Evolutionary conservation across 768 basidiomycete genomes (phyloP).

Genomic region (Mycena capillaripes): DNA sequence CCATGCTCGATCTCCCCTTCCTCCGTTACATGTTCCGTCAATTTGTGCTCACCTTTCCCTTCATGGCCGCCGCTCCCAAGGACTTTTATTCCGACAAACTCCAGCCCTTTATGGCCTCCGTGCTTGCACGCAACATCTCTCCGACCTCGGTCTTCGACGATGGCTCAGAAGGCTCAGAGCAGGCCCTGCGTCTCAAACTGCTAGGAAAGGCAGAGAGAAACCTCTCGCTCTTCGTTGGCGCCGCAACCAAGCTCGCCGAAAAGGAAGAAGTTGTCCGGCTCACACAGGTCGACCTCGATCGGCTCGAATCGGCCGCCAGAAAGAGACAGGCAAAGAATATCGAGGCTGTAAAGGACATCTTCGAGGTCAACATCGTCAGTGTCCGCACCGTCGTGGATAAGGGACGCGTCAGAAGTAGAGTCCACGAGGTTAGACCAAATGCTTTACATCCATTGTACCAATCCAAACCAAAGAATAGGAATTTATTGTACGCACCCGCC

Average conservation of each 20-base stretch:
- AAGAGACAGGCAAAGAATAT: conserved; percentile 67
- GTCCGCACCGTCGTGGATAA: conserved; percentile 88
- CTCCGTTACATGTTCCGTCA: conserved; percentile 92
- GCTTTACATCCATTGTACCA: conserved; percentile 18
- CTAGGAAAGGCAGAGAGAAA: conserved; percentile 88
- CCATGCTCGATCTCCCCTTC: conserved; percentile 84
- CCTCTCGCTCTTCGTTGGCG: conserved; percentile 82
- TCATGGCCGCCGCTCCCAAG: conserved; percentile 89
- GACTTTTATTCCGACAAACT: conserved; percentile 96
- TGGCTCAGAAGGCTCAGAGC: conserved; percentile 61
- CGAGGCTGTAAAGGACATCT: conserved; percentile 64
- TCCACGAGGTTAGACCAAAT: conserved; percentile 81
- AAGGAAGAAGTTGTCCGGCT: conserved; percentile 93
- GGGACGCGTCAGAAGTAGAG: conserved; percentile 86
- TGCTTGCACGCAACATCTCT: conserved; percentile 85
- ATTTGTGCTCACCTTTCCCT: conserved; percentile 95
- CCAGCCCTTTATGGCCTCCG: conserved; percentile 91
- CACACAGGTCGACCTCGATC: conserved; percentile 85
- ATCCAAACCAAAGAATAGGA: conserved; percentile 66
- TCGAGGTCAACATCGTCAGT: conserved; percentile 93
- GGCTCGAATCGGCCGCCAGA: conserved; percentile 80
- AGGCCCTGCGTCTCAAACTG: conserved; percentile 75
- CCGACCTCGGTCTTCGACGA: conserved; percentile 73
- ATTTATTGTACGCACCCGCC: conserved; percentile 92
- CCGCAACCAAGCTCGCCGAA: conserved; percentile 87